These are phyloP conservation scores for Phaeosphaeria sp. DNA, from an alignment of 2,329 filamentous ascomycete species.

Conservation along the genomic window DNA sequence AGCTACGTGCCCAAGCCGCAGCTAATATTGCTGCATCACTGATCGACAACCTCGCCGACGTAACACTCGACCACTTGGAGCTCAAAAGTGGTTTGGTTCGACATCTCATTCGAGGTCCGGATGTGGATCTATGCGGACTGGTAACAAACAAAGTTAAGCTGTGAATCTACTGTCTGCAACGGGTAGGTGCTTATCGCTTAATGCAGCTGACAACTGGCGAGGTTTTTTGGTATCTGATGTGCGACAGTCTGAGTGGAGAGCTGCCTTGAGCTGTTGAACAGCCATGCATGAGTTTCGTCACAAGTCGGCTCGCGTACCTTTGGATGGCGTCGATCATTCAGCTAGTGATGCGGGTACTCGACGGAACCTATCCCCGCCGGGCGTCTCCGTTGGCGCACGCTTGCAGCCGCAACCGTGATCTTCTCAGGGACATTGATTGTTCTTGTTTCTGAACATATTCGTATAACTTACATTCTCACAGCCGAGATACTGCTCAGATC, in stretches of 20 bases:
- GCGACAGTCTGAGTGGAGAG: slow-evolving; percentile 7
- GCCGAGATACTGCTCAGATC: background rate
- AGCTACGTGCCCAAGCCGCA: background rate
- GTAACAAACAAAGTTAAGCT: slow-evolving; percentile 8
- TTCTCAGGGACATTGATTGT: background rate
- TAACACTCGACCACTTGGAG: slow-evolving; percentile 1
- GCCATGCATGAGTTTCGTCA: slow-evolving; percentile 22
- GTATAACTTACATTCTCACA: background rate
- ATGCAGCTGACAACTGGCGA: slow-evolving; percentile 9
- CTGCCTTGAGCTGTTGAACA: slow-evolving; percentile 2
- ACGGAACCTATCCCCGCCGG: background rate
- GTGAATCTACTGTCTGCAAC: slow-evolving; percentile 3
- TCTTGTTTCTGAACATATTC: background rate
- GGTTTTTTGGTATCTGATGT: slow-evolving; percentile 7
- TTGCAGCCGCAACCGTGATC: background rate
- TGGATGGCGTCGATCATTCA: slow-evolving; percentile 23
- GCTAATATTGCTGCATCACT: slow-evolving; percentile 13
- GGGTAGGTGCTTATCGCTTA: slow-evolving; percentile 6
- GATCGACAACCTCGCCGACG: slow-evolving; percentile 16
- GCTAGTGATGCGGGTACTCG: background rate
- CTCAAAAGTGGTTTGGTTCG: background rate
- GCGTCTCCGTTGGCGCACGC: background rate
- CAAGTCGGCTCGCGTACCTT: slow-evolving; percentile 9
- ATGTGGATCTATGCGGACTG: slow-evolving; percentile 8
- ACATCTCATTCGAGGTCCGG: slow-evolving; percentile 8